Conservation (phyloP, 805 yeast genomes). For the Teunomyces barrocoloradensis region DNA sequence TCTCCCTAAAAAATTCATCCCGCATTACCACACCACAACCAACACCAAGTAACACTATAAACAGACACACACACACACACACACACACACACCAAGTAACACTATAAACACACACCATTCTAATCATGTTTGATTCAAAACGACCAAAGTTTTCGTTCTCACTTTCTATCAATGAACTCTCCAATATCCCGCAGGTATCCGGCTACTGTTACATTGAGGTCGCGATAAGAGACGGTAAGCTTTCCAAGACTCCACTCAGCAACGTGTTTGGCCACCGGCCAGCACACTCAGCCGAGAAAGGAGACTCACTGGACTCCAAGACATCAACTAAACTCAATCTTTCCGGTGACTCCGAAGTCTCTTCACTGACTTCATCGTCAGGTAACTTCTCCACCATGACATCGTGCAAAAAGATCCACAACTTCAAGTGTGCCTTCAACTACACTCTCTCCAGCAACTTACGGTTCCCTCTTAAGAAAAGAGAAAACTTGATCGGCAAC, state of each 20-base stretch:
- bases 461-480: slow-evolving; percentile 39
- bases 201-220: slow-evolving; percentile 69
- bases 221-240: slow-evolving; percentile 50
- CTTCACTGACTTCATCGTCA: slow-evolving; percentile 8
- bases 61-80: neutral
- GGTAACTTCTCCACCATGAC: slow-evolving; percentile 31
- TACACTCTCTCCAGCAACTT: slow-evolving; percentile 34
- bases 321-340: slow-evolving; percentile 4
- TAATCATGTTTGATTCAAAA: slow-evolving; percentile 15
- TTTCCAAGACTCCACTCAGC: neutral
- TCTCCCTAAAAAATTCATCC: neutral
- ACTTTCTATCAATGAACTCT: slow-evolving; percentile 61
- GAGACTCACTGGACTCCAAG: slow-evolving; percentile 10
- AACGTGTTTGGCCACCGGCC: neutral
- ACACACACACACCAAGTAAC: neutral
- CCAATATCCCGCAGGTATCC: slow-evolving; percentile 79
- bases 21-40: neutral
- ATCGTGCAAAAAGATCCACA: slow-evolving; percentile 30
- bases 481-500: slow-evolving; percentile 38
- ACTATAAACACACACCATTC: neutral
- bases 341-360: slow-evolving; percentile 11
- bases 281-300: slow-evolving; percentile 9
- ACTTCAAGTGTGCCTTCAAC: slow-evolving; percentile 40
- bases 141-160: slow-evolving; percentile 63
- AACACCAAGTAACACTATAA: no score